phyloP scores from a whole-genome alignment of 352 stramenopile species.

The Globisporangium orthogonon region DNA sequence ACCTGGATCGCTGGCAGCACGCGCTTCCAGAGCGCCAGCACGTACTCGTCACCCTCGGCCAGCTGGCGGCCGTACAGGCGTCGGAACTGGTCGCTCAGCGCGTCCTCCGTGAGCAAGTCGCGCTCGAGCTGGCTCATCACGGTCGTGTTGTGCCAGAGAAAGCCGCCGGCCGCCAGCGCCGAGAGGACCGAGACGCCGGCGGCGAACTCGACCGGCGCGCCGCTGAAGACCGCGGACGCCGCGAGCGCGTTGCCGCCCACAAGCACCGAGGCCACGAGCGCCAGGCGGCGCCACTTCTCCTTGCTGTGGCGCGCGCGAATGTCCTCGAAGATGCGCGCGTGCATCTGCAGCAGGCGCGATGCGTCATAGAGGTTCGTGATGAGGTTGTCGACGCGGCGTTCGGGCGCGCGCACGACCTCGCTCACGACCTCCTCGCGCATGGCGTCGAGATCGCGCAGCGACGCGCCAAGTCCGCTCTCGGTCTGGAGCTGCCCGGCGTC shows the following conservation, averaged over 20 bases:
- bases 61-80: conserved; percentile 92
- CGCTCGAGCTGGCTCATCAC: conserved; percentile 83
- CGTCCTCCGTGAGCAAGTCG: conserved; percentile 82
- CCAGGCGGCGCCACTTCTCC: conserved; percentile 79
- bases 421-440: conserved; percentile 97
- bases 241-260: conserved; percentile 69
- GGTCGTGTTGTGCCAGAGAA: conserved; percentile 89
- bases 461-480: conserved; percentile 55
- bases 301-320: conserved; percentile 65
- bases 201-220: conserved; percentile 75
- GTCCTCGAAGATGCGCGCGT: conserved; percentile 87
- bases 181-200: conserved; percentile 74
- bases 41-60: conserved; percentile 97
- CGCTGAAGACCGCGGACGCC: conserved; percentile 71
- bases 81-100: conserved; percentile 90
- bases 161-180: conserved; percentile 68
- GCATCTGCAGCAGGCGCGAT: conserved; percentile 92
- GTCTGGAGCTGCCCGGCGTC: conserved; percentile 34
- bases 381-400: conserved; percentile 98
- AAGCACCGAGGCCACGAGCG: conserved; percentile 52
- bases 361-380: conserved; percentile 98
- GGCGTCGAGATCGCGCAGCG: conserved; percentile 93
- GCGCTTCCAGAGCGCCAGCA: conserved; percentile 91
- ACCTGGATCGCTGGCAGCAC: conserved; percentile 83
- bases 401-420: conserved; percentile 95